phyloP scores from a whole-genome alignment of 164 flowering plant genomes.

The Liriodendron chinense region DNA sequence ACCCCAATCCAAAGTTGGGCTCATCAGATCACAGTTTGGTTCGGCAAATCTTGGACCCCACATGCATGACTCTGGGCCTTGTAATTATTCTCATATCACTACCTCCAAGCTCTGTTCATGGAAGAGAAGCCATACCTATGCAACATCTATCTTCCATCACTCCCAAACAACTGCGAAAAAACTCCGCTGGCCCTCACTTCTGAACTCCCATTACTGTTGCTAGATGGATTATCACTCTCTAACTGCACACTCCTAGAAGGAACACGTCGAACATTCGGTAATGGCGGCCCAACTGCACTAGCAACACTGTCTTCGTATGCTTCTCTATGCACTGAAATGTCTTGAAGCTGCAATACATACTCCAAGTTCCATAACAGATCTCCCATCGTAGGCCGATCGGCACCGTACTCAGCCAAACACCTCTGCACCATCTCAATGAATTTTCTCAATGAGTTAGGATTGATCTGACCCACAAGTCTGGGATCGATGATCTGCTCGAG shows the following conservation, averaged over 20 bases:
- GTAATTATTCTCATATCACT: no score
- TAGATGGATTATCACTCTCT: background rate
- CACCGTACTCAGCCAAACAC: constrained; percentile 73
- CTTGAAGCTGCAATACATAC: constrained; percentile 58
- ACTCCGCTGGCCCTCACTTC: background rate
- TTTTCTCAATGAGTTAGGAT: constrained; percentile 46
- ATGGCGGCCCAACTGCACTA: background rate
- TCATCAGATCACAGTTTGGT: no score
- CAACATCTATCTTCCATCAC: background rate
- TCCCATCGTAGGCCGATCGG: constrained; percentile 74
- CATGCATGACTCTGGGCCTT: no score
- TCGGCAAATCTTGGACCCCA: no score
- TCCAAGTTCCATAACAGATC: constrained; percentile 82
- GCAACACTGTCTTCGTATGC: background rate
- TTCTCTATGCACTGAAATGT: constrained; percentile 30
- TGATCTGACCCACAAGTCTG: constrained; percentile 21
- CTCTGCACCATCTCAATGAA: constrained; percentile 65
- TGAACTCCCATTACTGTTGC: background rate
- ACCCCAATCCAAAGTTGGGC: no score
- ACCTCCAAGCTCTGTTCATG: background rate
- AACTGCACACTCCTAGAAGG: constrained; percentile 1
- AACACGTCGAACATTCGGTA: background rate
- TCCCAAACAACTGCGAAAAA: background rate
- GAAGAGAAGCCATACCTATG: background rate
- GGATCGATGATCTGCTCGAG: constrained; percentile 29